Evolutionary conservation across 2,329 filamentous ascomycete genomes (phyloP).

Genomic region (Aspergillus latus): DNA sequence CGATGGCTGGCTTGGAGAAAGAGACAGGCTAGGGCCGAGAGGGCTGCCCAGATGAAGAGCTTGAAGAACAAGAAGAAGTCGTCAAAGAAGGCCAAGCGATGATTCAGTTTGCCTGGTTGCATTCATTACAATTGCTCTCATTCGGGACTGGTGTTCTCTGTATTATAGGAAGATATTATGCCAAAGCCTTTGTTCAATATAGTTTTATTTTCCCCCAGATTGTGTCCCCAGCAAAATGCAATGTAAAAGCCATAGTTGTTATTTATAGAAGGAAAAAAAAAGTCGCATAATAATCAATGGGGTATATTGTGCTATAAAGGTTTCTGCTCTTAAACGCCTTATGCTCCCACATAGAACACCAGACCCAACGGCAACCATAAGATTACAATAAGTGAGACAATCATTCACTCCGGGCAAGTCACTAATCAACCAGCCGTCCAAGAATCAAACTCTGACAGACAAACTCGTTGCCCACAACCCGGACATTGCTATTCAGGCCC

Average conservation of each 20-base stretch:
- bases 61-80: conserved; percentile 50
- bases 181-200: conserved; percentile 10
- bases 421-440: conserved; percentile 70
- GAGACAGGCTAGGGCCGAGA: conserved; percentile 51
- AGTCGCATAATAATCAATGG: neutral
- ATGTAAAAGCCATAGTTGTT: neutral
- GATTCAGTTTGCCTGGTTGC: conserved; percentile 18
- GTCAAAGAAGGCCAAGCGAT: conserved; percentile 38
- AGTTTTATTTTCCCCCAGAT: conserved; percentile 1
- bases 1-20: conserved; percentile 67
- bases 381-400: neutral
- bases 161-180: conserved; percentile 34
- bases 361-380: neutral
- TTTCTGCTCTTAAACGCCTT: neutral
- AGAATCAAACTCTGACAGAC: conserved; percentile 91
- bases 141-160: conserved; percentile 28
- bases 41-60: conserved; percentile 55
- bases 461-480: conserved; percentile 77
- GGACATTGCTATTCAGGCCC: conserved; percentile 52
- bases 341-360: neutral
- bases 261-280: neutral
- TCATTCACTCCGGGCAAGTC: neutral
- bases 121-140: conserved; percentile 4
- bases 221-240: neutral
- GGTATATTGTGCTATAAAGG: conserved; percentile 8